phyloP scores from a whole-genome alignment of 768 basidiomycete species.

The Grammothele lineata region DNA sequence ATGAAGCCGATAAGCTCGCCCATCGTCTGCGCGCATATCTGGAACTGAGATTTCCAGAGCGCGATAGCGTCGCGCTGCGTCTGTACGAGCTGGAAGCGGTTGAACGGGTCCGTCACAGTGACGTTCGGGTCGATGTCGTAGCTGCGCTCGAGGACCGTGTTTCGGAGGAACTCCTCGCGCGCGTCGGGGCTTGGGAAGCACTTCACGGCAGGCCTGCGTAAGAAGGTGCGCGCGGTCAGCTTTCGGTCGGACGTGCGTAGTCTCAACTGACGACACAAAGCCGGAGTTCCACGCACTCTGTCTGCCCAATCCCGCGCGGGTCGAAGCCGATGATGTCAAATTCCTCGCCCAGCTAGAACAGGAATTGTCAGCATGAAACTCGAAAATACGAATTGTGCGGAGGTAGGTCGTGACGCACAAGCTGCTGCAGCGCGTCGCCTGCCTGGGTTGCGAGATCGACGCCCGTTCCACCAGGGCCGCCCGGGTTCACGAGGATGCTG shows the following conservation, averaged over 20 bases:
- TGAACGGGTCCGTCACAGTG: slow-evolving; percentile 16
- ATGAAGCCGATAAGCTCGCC: slow-evolving; percentile 27
- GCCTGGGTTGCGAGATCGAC: slow-evolving; percentile 7
- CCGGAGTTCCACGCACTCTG: slow-evolving; percentile 21
- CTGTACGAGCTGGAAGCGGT: slow-evolving; percentile 17
- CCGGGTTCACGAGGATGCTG: slow-evolving; percentile 30
- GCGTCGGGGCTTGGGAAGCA: slow-evolving; percentile 23
- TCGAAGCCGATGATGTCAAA: slow-evolving; percentile 28
- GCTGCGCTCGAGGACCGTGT: slow-evolving; percentile 25
- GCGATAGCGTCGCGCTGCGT: slow-evolving; percentile 22
- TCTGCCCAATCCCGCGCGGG: slow-evolving; percentile 29
- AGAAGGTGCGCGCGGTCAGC: too few relatives aligned
- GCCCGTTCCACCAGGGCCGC: slow-evolving; percentile 27
- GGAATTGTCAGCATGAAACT: not conserved
- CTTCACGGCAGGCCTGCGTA: slow-evolving; percentile 20
- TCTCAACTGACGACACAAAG: too few relatives aligned
- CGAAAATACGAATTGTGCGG: too few relatives aligned
- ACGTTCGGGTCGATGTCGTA: slow-evolving; percentile 23
- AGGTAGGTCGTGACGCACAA: slow-evolving; percentile 3
- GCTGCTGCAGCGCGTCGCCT: slow-evolving; percentile 10
- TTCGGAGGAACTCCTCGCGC: slow-evolving; percentile 21
- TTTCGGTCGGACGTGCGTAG: too few relatives aligned
- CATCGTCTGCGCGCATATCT: slow-evolving; percentile 24
- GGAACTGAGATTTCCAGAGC: slow-evolving; percentile 20
- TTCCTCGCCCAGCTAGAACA: slow-evolving; percentile 20